Evolutionary conservation across 2,329 filamentous ascomycete species (phyloP).

Genomic region (Coniochaeta hoffmannii): DNA sequence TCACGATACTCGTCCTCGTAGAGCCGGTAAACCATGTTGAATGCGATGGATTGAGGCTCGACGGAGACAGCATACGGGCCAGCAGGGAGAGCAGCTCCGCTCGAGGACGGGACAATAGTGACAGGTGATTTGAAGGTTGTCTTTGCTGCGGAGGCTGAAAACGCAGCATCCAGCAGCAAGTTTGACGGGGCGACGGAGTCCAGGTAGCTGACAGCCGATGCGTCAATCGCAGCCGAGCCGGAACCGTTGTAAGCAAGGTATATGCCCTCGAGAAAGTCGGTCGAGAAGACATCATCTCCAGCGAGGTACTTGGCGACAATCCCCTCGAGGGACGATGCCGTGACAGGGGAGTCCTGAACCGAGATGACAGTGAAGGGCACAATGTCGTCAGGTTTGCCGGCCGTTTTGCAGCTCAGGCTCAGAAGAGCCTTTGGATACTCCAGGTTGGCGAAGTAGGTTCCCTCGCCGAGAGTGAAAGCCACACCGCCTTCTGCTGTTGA

Average conservation of each 20-base stretch:
- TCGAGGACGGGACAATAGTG: slow-evolving; percentile 5
- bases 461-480: slow-evolving; percentile 26
- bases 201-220: slow-evolving; percentile 12
- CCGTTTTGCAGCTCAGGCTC: slow-evolving; percentile 6
- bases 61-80: slow-evolving; percentile 15
- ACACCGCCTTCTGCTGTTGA: slow-evolving; percentile 19
- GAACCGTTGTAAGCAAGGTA: slow-evolving; percentile 20
- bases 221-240: slow-evolving; percentile 14
- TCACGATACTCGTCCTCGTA: slow-evolving; percentile 15
- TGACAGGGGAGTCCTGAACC: slow-evolving; percentile 19
- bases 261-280: slow-evolving; percentile 25
- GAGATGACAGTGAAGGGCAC: slow-evolving; percentile 20
- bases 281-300: slow-evolving; percentile 27
- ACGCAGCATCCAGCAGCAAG: slow-evolving; percentile 12
- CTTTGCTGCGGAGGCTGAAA: slow-evolving; percentile 5
- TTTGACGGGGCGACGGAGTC: slow-evolving; percentile 8
- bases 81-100: slow-evolving; percentile 8
- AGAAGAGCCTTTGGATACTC: slow-evolving; percentile 20
- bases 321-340: slow-evolving; percentile 18
- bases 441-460: slow-evolving; percentile 27
- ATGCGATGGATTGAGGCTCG: slow-evolving; percentile 10
- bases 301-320: slow-evolving; percentile 21
- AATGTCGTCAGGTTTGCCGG: slow-evolving; percentile 3
- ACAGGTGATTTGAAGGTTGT: slow-evolving; percentile 6
- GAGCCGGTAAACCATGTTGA: slow-evolving; percentile 15